Evolutionary conservation across 2,329 filamentous ascomycete species (phyloP).

Genomic region (Sphaerulina musiva): DNA sequence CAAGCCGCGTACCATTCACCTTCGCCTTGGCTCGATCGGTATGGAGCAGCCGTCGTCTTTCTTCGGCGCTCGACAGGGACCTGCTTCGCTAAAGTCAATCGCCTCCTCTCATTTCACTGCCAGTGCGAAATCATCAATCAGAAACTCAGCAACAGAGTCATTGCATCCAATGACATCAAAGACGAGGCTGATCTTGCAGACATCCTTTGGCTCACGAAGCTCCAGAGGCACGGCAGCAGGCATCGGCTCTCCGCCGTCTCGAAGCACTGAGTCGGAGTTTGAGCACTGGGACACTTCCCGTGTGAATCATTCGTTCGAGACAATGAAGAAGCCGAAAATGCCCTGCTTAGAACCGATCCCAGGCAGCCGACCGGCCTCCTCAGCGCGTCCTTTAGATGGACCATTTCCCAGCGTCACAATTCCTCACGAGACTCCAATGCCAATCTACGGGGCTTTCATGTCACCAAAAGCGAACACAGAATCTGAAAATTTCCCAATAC

Average conservation of each 20-base stretch:
- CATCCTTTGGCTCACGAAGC: conserved; percentile 45
- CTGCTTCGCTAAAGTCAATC: conserved; percentile 19
- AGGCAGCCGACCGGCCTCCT: conserved; percentile 59
- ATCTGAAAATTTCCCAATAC: conserved; percentile 13
- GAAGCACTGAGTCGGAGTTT: conserved; percentile 52
- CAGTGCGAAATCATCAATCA: conserved; percentile 23
- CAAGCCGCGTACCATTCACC: conserved; percentile 16
- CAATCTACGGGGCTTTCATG: conserved; percentile 13
- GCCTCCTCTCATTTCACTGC: conserved; percentile 17
- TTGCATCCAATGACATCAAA: conserved; percentile 53
- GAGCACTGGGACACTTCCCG: conserved; percentile 69
- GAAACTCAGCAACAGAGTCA: conserved; percentile 24
- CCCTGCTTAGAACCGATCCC: conserved; percentile 64
- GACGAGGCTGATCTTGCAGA: conserved; percentile 48
- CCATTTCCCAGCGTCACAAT: conserved; percentile 36
- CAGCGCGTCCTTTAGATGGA: conserved; percentile 53
- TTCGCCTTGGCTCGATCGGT: conserved; percentile 24
- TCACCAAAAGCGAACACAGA: conserved; percentile 3
- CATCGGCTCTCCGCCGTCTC: conserved; percentile 32
- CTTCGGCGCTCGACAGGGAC: conserved; percentile 1
- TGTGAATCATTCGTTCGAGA: conserved; percentile 57
- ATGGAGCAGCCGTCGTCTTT: conserved; percentile 22
- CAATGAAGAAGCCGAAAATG: conserved; percentile 42
- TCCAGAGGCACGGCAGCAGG: conserved; percentile 25
- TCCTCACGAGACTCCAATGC: conserved; percentile 6